A percentile compares a stretch with the other conserved stretches of the same genome.
phyloP scores from a whole-genome alignment of 2,329 filamentous ascomycete genomes.

The Botryotinia narcissicola region DNA sequence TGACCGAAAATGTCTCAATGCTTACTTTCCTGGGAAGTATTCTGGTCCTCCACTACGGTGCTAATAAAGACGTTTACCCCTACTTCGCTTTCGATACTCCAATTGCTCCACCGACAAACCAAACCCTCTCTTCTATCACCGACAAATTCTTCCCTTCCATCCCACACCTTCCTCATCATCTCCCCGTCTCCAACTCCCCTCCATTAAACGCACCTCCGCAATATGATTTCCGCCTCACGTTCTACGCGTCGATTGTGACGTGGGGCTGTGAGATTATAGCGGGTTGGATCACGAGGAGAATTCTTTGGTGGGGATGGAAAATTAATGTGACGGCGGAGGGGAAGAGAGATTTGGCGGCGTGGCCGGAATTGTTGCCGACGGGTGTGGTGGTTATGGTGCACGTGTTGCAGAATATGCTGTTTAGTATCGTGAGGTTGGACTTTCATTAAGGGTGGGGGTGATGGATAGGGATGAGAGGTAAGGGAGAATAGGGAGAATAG shows the following conservation, averaged over 20 bases:
- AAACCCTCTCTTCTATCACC: constrained; percentile 5
- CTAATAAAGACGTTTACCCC: constrained; percentile 66
- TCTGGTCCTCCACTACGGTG: constrained; percentile 63
- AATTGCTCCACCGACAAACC: constrained; percentile 3
- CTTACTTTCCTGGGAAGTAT: constrained; percentile 65
- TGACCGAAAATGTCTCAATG: constrained; percentile 68
- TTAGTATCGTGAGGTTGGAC: constrained; percentile 64
- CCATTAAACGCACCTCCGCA: constrained; percentile 37
- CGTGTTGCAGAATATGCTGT: constrained; percentile 70
- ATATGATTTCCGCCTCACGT: constrained; percentile 63
- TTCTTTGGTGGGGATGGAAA: constrained; percentile 58
- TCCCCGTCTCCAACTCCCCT: not conserved
- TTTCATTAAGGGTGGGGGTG: constrained; percentile 45
- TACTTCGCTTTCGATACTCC: constrained; percentile 63
- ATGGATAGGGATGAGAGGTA: fast-evolving
- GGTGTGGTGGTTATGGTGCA: constrained; percentile 65
- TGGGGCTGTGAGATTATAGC: constrained; percentile 66
- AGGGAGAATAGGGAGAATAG: not conserved
- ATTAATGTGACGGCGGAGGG: constrained; percentile 64
- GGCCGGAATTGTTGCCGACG: constrained; percentile 66
- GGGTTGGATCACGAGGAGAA: constrained; percentile 56
- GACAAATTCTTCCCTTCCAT: not conserved
- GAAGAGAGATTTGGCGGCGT: constrained; percentile 61
- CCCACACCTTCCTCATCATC: not conserved
- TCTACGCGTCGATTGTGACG: constrained; percentile 61